Percentiles rank a stretch among this genome's conserved stretches.
These are phyloP conservation scores for Dispira simplex DNA, from an alignment of 192 early-diverging fungal species.

Conservation along the genomic window DNA sequence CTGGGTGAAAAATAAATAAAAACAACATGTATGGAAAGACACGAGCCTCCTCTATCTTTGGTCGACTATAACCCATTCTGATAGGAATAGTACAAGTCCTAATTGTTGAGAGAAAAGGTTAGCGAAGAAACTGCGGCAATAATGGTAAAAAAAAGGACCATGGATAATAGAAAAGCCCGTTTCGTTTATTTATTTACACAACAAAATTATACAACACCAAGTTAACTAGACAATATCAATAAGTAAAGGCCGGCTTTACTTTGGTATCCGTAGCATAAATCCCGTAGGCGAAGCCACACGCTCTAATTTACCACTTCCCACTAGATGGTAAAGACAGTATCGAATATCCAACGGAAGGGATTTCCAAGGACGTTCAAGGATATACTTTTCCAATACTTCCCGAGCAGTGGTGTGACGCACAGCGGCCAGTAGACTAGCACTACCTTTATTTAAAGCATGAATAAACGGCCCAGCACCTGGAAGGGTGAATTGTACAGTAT, in stretches of 20 bases:
- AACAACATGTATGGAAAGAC: too few relatives aligned
- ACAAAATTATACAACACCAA: too few relatives aligned
- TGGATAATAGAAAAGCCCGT: too few relatives aligned
- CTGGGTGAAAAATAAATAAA: too few relatives aligned
- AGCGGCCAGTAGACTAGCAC: background rate
- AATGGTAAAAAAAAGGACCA: too few relatives aligned
- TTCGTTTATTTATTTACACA: too few relatives aligned
- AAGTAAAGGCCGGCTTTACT: background rate
- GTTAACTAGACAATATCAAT: too few relatives aligned
- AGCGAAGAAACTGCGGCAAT: too few relatives aligned
- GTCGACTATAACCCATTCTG: too few relatives aligned
- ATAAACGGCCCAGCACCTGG: constrained; percentile 1
- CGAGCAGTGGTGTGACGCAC: background rate
- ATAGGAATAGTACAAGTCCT: too few relatives aligned
- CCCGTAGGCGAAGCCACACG: background rate
- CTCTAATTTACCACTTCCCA: background rate
- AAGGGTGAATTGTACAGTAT: background rate
- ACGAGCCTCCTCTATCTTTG: too few relatives aligned
- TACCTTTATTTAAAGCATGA: background rate
- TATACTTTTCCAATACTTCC: background rate
- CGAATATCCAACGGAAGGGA: background rate
- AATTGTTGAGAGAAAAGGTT: too few relatives aligned
- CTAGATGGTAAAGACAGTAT: background rate
- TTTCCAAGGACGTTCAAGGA: background rate
- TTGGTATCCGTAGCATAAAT: background rate